phyloP scores from a whole-genome alignment of 768 basidiomycete genomes.

The Calocybe cyanea region DNA sequence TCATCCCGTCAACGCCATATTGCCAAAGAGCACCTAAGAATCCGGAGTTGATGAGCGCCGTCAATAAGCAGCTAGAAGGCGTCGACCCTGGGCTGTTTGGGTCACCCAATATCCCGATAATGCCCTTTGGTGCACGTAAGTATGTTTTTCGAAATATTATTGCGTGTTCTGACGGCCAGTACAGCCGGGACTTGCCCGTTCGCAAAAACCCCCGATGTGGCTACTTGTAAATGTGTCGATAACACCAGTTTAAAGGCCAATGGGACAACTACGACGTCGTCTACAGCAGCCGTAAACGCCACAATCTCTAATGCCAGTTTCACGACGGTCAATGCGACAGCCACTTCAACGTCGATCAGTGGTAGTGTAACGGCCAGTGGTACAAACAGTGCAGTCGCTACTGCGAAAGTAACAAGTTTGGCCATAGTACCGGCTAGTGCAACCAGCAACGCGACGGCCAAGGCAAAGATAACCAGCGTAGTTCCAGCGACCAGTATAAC shows the following conservation, averaged over 20 bases:
- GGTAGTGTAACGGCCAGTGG: neutral
- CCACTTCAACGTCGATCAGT: neutral
- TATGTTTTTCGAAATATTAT: neutral
- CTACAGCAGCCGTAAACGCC: neutral
- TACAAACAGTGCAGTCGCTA: neutral
- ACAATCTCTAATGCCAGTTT: neutral
- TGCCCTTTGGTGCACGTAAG: conserved; percentile 44
- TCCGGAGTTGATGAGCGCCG: conserved; percentile 35
- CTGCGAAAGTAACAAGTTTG: neutral
- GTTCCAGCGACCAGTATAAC: conserved; percentile 6
- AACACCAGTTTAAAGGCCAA: conserved; percentile 14
- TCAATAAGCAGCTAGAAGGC: conserved; percentile 39
- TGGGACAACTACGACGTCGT: neutral
- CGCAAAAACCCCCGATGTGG: conserved; percentile 36
- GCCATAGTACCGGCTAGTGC: neutral
- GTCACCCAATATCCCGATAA: conserved; percentile 32
- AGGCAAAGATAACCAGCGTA: neutral
- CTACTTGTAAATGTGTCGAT: conserved; percentile 34
- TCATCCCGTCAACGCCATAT: conserved; percentile 43
- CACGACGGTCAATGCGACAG: neutral
- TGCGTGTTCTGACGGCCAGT: neutral
- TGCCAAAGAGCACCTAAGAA: conserved; percentile 39
- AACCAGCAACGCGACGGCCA: neutral
- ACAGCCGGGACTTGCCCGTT: conserved; percentile 44
- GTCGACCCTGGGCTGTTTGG: conserved; percentile 42